Evolutionary conservation across 352 stramenopile genomes (phyloP), one percentile per base, ranked within the genome.

Genomic region (Globisporangium solare): DNA sequence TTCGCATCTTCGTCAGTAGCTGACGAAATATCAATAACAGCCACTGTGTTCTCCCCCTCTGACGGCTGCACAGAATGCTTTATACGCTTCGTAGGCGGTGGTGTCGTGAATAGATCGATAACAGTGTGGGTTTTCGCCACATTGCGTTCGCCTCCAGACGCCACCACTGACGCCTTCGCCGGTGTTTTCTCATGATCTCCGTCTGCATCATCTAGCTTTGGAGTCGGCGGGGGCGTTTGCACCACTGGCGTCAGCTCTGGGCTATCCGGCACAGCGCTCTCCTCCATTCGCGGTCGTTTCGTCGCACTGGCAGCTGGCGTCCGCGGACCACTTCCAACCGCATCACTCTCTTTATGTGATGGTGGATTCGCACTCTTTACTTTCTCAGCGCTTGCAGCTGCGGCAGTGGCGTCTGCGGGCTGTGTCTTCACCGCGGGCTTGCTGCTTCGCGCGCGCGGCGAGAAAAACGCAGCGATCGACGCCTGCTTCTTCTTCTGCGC

Each of bases 391-490:
- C 40, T 43, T 43, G 39, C 39, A 7, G 4, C 40, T n/a, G 18
- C 41, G 20, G 46, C 11, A 6, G 50, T 46, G n/a, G 58, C 22
- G 13, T 45, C 21, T 11, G n/a, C 21, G 8, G 17, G 14, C 22
- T 21, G 59, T 57, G 24, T 27, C 40, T 57, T 50, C 17, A 35
- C 42, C 11, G 51, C 53, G 27, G 66, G 41, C 10, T 60, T 58
- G 31, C 41, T 54, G 65, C 65, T 64, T 12, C 61, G 61, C 24
- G 48, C 58, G 21, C 76, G 76, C 12, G 84, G 84, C 43, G 84
- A 89, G 63, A 94, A 94, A 61, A 92, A 94, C 54, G 79, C 63
- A 42, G 76, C 73, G 63, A 94, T 88, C 12, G 79, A 83, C 37
- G 73, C 76, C 64, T 94, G 81, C 56, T 94, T 91, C 58, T 83